phyloP scores from a whole-genome alignment of 176 grass and related monocot genomes.

The Chrysopogon serrulatus region DNA sequence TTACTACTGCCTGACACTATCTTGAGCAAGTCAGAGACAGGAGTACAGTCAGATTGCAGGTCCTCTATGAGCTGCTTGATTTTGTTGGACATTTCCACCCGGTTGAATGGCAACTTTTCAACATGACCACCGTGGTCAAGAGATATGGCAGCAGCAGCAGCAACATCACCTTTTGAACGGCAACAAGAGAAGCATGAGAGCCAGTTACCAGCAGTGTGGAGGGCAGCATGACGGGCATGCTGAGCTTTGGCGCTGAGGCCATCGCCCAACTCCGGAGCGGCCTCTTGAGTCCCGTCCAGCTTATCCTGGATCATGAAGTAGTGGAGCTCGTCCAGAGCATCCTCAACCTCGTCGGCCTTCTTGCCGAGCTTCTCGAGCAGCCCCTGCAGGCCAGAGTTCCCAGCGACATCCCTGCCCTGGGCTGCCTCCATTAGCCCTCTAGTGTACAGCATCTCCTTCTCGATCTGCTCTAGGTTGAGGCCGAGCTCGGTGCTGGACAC shows the following conservation, averaged over 20 bases:
- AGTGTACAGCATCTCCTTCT: neutral
- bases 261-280: neutral
- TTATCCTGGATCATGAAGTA: slow-evolving; percentile 21
- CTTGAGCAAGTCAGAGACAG: neutral
- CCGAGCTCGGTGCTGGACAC: neutral
- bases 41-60: neutral
- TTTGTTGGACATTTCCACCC: neutral
- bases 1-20: neutral
- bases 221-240: neutral
- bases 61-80: neutral
- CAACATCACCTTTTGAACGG: neutral
- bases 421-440: neutral
- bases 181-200: neutral
- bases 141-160: neutral
- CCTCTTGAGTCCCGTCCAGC: neutral
- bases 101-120: neutral
- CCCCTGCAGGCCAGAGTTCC: neutral
- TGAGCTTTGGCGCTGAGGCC: neutral
- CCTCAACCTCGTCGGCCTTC: neutral
- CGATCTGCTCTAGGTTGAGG: neutral
- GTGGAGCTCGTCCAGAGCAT: slow-evolving; percentile 16
- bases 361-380: neutral
- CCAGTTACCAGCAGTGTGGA: neutral
- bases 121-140: too few relatives aligned
- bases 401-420: neutral